Base-by-base conservation (phyloP, 2,329 filamentous ascomycete species). In the Alternaria novae-zelandiae region DNA sequence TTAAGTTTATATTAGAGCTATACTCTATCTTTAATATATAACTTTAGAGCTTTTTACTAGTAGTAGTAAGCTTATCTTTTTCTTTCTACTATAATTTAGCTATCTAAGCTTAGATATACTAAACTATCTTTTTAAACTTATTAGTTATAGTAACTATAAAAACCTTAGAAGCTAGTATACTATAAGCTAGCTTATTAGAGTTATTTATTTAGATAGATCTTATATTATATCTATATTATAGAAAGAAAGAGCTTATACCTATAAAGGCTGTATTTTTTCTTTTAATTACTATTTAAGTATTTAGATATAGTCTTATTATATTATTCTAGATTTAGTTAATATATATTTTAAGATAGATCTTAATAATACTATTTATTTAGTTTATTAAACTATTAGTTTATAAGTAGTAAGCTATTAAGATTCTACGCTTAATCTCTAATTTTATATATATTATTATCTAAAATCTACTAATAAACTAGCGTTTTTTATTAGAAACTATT, bases 351-450 rank as follows among this genome's bases (percentile, higher is more conserved):
- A 53, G 2, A 41, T 26, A 26, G 0, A 2, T 25, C 20, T 45
- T 30, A 17, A n/a, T 8, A 32, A 7, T 15, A 9, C 53, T 41
- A 43, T 60, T 60, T 20, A 43, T 49, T 15, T 43, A 21, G 12
- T 59, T 21, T 23, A 28, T 63, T 11, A 41, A 8, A 7, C 50
- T 21, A n/a, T 63, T 20, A n/a, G 50, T 59, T 47, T 60, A 13
- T 2, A 32, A 44, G 9, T 60, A 45, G 17, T 45, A 59, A 3
- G 13, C 23, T 9, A 44, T 63, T 20, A 30, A 59, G 0, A 63
- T 20, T 9, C n/a, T 11, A 2, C 13, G 28, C 4, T 54, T 55
- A 21, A 25, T 30, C 3, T 36, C 2, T 12, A 25, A 20, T 8
- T 32, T 17, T 15, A 32, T 21, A 43, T 20, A 43, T 6, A 30